Conservation (phyloP, 306 rosid species). For the Senna tora region DNA sequence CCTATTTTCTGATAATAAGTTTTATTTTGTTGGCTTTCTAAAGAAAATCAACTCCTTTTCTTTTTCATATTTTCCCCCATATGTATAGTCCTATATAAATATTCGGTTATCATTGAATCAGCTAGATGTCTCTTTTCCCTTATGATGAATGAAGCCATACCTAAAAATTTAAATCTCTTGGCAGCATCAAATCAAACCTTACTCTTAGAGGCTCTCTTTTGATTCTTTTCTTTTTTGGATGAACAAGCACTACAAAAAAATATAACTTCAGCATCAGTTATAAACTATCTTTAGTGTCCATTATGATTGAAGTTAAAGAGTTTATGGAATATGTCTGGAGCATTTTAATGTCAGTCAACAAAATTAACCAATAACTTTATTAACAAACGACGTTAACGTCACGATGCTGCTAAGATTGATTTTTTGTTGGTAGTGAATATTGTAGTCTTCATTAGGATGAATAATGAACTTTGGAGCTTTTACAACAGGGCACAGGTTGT, state of each 20-base stretch:
- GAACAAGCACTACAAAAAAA: too few species aligned
- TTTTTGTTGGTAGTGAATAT: too few species aligned
- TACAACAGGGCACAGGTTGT: conserved; percentile 91
- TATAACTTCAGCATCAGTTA: too few species aligned
- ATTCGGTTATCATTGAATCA: neutral
- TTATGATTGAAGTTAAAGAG: too few species aligned
- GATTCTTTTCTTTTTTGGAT: neutral
- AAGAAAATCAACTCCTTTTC: neutral
- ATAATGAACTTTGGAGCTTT: conserved; percentile 27
- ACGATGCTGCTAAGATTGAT: too few species aligned
- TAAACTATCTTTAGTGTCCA: too few species aligned
- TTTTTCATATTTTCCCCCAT: neutral
- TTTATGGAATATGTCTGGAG: too few species aligned
- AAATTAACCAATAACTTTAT: too few species aligned
- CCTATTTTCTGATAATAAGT: neutral
- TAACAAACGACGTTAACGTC: too few species aligned
- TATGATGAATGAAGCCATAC: conserved; percentile 7
- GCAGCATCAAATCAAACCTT: neutral
- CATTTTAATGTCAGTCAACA: too few species aligned
- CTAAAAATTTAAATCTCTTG: neutral
- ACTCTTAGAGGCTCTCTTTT: neutral
- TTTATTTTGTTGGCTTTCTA: neutral
- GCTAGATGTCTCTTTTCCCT: conserved; percentile 19
- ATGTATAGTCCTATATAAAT: neutral
- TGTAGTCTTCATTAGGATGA: neutral